Evolutionary conservation across 805 yeast species (phyloP), one percentile per base, ranked within the genome.

Genomic region (Cyberlindnera meyerae): DNA sequence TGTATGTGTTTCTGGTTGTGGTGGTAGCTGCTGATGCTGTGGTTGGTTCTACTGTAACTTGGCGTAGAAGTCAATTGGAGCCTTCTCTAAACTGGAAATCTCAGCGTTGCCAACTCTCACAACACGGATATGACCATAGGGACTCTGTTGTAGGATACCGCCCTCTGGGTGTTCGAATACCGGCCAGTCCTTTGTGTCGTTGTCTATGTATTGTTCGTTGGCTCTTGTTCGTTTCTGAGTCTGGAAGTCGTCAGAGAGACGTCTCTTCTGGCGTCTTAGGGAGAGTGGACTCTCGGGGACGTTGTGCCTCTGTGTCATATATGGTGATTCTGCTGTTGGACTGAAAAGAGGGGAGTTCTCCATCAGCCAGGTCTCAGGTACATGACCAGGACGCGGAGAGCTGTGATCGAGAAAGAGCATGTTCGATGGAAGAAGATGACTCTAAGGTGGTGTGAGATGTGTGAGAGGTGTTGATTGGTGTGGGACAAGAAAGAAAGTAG

Each of bases 161-260:
- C 51, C 52, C 3, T 43, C 40, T 9, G 58, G 56, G 8, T 46
- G 47, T 21, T 46, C 34, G 27, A 51, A 52, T 16, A 44, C 42
- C 1, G 58, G 57, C 49, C 54, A 52, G 5, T 44, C 42, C 11
- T 43, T 33, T 3, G 14, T 7, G 5, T 17, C 6, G 11, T 21
- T 28, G 15, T 39, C 18, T 20, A 14, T 11, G 29, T 27, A 8
- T 11, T n/a, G 29, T 5, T 34, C 39, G 18, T 18, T 26, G 20
- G 45, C 31, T 20, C 40, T 60, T 6, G 47, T 39, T 40, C 59
- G 62, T 33, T 65, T 65, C n/a, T 43, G 40, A 9, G 38, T 31
- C 27, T 57, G 49, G 24, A 52, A 62, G 17, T 52, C 52, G 15
- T 61, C 61, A 1, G 71, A 65, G 21, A 53, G 50, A 36, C 65